These are phyloP conservation scores for Casuarina equisetifolia DNA, from an alignment of 306 rosid genomes.

Conservation along the genomic window DNA sequence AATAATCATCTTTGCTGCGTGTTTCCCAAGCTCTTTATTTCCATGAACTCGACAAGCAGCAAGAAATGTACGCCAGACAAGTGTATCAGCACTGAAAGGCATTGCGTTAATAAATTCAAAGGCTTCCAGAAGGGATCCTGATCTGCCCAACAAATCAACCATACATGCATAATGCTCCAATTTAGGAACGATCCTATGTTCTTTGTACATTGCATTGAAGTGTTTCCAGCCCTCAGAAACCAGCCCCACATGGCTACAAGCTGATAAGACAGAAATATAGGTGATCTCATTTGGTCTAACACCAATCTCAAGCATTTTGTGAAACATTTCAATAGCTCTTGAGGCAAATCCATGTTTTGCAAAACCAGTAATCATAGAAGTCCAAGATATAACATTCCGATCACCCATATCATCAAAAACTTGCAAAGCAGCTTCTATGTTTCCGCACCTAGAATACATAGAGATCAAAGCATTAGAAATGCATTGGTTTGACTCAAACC, in stretches of 20 bases:
- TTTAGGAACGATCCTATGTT: conserved; percentile 50
- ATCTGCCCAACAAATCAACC: conserved; percentile 66
- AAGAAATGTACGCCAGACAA: conserved; percentile 74
- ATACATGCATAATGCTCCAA: conserved; percentile 73
- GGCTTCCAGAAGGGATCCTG: conserved; percentile 61
- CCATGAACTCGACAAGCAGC: conserved; percentile 61
- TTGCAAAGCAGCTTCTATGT: conserved; percentile 53
- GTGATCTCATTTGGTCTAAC: conserved; percentile 61
- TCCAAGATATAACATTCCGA: conserved; percentile 64
- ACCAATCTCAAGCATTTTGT: conserved; percentile 53
- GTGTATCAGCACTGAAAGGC: conserved; percentile 57
- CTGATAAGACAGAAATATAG: conserved; percentile 64
- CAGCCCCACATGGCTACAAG: conserved; percentile 68
- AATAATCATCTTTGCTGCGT: conserved; percentile 62
- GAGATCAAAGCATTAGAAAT: conserved; percentile 58
- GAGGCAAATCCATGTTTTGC: conserved; percentile 62
- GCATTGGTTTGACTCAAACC: conserved; percentile 34
- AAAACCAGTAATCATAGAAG: conserved; percentile 56
- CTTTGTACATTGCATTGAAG: conserved; percentile 47
- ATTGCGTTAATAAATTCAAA: conserved; percentile 49
- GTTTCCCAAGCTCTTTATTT: conserved; percentile 56
- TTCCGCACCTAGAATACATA: conserved; percentile 71
- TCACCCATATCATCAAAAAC: conserved; percentile 45
- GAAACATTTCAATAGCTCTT: conserved; percentile 55
- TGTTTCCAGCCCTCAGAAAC: conserved; percentile 57